Evolutionary conservation across 2,329 filamentous ascomycete genomes (phyloP).

Genomic region (Decorospora gaudefroyi): DNA sequence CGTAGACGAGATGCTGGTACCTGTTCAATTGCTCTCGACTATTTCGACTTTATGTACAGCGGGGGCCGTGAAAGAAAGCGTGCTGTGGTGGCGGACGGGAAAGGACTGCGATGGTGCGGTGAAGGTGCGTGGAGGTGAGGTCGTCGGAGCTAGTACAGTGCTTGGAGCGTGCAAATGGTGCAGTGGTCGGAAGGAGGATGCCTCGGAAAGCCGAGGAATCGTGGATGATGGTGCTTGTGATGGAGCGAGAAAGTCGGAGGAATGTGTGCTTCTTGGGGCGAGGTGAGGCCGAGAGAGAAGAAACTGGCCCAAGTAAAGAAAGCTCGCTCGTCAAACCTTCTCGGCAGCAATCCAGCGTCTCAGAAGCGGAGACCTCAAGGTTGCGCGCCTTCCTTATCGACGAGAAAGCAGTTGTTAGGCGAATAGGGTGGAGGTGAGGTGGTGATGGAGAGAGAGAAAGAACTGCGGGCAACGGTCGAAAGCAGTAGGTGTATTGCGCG

Average conservation of each 20-base stretch:
- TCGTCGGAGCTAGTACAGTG: conserved; percentile 42
- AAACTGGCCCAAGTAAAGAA: conserved; percentile 46
- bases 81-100: conserved; percentile 67
- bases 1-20: conserved; percentile 37
- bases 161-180: conserved; percentile 43
- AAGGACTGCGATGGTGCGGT: conserved; percentile 39
- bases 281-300: conserved; percentile 39
- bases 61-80: conserved; percentile 86
- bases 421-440: conserved; percentile 19
- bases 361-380: conserved; percentile 25
- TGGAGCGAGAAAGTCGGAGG: conserved; percentile 38
- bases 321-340: conserved; percentile 49
- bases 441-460: conserved; percentile 29
- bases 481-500: conserved; percentile 19
- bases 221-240: conserved; percentile 39
- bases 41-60: conserved; percentile 64
- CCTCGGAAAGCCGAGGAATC: conserved; percentile 31
- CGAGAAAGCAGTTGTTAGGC: conserved; percentile 22
- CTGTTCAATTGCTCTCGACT: conserved; percentile 50
- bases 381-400: conserved; percentile 26
- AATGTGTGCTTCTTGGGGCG: conserved; percentile 30
- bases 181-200: conserved; percentile 35
- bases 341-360: conserved; percentile 36
- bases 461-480: conserved; percentile 22
- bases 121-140: conserved; percentile 40